Percentiles rank a stretch among this genome's conserved stretches.
phyloP scores from a whole-genome alignment of 441 rosid genomes.

The Hypseocharis bilobata region DNA sequence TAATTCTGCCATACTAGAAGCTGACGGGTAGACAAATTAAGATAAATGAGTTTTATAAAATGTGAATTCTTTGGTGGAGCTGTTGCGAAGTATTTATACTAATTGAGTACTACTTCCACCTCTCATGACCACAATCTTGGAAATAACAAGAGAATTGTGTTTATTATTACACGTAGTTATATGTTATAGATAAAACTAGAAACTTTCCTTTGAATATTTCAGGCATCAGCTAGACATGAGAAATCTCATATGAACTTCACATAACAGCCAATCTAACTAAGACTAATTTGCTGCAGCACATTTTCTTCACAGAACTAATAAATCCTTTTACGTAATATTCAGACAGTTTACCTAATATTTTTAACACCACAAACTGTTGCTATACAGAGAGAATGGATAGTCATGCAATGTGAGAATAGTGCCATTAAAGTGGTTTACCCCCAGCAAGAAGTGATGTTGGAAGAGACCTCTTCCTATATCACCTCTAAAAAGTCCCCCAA shows the following conservation, averaged over 20 bases:
- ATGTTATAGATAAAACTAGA: neutral
- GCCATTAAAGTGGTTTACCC: neutral
- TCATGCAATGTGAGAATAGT: neutral
- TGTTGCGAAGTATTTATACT: neutral
- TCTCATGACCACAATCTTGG: neutral
- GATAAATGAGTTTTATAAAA: neutral
- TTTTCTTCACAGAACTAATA: neutral
- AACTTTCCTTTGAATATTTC: neutral
- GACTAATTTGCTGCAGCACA: neutral
- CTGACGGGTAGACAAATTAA: neutral
- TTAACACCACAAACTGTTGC: neutral
- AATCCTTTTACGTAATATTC: neutral
- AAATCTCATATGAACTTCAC: neutral
- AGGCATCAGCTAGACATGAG: neutral
- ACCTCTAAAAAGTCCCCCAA: neutral
- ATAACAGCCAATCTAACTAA: neutral
- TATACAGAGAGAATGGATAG: neutral
- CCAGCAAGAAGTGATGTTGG: neutral
- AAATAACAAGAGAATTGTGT: no score
- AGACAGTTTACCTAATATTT: no score
- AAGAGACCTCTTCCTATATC: neutral
- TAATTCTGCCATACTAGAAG: neutral
- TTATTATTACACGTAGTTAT: neutral
- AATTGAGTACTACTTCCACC: neutral
- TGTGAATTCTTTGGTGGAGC: neutral